Evolutionary conservation across 116 monocot genomes (phyloP).

Genomic region (Posidonia oceanica): DNA sequence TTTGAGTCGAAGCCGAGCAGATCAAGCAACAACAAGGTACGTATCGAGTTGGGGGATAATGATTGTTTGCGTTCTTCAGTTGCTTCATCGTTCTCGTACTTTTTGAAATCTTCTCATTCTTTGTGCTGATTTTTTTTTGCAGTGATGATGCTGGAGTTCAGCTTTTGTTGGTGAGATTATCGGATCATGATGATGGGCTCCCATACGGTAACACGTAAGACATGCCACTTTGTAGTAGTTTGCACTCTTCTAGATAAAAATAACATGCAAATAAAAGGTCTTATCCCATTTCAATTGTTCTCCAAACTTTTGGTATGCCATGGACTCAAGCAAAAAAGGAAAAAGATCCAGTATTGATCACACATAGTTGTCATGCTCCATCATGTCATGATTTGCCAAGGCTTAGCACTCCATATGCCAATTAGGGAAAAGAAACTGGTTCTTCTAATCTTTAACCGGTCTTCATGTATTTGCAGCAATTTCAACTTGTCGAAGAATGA

Average conservation of each 20-base stretch:
- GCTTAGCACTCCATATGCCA: not conserved
- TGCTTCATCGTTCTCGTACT: not conserved
- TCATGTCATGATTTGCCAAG: not conserved
- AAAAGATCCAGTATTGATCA: too few relatives aligned
- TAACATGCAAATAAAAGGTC: too few relatives aligned
- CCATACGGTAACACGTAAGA: constrained; percentile 1
- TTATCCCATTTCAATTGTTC: too few relatives aligned
- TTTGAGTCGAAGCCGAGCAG: not conserved
- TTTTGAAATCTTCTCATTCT: not conserved
- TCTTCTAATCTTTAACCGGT: not conserved
- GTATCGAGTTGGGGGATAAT: not conserved
- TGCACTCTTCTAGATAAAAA: not conserved
- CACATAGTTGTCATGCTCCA: too few relatives aligned
- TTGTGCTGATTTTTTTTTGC: not conserved
- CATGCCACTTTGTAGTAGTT: not conserved
- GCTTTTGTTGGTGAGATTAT: constrained; percentile 37
- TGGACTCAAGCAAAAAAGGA: too few relatives aligned
- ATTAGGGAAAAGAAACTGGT: not conserved
- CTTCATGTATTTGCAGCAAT: constrained; percentile 14
- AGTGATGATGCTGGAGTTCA: constrained; percentile 49
- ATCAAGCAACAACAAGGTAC: constrained; percentile 5
- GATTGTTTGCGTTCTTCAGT: not conserved
- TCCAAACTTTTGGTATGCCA: too few relatives aligned
- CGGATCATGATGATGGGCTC: constrained; percentile 8
- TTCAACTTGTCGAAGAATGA: constrained; percentile 10